Conservation (phyloP, 805 yeast genomes). For the Diddensiella santjacobensis region DNA sequence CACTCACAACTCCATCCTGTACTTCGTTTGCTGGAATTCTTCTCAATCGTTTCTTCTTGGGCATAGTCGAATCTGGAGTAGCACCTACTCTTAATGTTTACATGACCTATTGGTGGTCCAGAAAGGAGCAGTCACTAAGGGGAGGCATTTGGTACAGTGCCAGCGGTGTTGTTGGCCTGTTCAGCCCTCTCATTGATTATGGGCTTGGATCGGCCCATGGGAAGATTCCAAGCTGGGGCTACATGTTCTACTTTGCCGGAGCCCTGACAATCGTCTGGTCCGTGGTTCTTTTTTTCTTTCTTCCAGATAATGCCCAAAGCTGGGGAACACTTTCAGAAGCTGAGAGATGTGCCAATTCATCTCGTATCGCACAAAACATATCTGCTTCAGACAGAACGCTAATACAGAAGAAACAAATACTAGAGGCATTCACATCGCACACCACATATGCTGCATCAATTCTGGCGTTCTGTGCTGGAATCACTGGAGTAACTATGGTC, state of each 20-base stretch:
- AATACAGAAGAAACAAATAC: too few species aligned
- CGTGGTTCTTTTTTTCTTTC: conserved; percentile 14
- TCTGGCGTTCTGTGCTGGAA: too few species aligned
- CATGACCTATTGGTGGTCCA: conserved; percentile 56
- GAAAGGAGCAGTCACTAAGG: conserved; percentile 43
- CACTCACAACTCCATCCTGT: conserved; percentile 39
- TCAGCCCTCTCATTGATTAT: conserved; percentile 50
- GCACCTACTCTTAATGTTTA: conserved; percentile 56
- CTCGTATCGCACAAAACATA: too few species aligned
- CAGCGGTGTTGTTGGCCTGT: conserved; percentile 42
- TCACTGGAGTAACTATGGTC: too few species aligned
- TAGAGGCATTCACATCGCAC: too few species aligned
- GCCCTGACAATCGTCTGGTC: conserved; percentile 45
- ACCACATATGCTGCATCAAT: too few species aligned
- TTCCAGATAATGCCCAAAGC: conserved; percentile 19
- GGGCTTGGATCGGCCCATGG: conserved; percentile 45
- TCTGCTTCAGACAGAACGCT: too few species aligned
- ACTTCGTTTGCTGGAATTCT: conserved; percentile 44
- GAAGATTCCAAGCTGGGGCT: conserved; percentile 43
- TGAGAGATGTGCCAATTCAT: too few species aligned
- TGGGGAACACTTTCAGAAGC: conserved; percentile 23
- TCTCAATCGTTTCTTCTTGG: conserved; percentile 46
- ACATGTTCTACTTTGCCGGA: conserved; percentile 53
- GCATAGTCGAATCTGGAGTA: conserved; percentile 50
- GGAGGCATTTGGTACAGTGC: conserved; percentile 41